A percentile compares a stretch with the other conserved stretches of the same genome.
Conservation (phyloP, 83 land plant species). For the Diphasiastrum complanatum region DNA sequence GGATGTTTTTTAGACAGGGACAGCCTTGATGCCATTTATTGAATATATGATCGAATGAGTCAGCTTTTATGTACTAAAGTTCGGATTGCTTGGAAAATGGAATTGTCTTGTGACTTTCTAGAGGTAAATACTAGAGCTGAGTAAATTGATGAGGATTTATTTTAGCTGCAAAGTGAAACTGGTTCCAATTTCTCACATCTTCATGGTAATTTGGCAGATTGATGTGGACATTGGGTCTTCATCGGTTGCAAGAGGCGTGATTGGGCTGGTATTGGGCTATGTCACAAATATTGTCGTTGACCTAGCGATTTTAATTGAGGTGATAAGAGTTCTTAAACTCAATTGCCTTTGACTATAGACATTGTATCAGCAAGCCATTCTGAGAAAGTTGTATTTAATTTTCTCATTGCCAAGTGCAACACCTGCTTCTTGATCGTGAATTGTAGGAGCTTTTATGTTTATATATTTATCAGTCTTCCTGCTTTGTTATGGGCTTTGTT, state of each 20-base stretch:
- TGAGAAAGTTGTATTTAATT: not conserved
- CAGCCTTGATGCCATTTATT: too few species aligned
- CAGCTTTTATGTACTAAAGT: too few species aligned
- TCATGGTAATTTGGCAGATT: slow-evolving; percentile 79
- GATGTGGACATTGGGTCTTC: slow-evolving; percentile 98
- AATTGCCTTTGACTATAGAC: not conserved
- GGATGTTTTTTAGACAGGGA: too few species aligned
- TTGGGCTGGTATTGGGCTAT: slow-evolving; percentile 85
- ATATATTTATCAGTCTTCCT: too few species aligned
- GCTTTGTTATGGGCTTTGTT: too few species aligned
- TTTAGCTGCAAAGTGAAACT: too few species aligned
- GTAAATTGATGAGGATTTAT: slow-evolving; percentile 1
- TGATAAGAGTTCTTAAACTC: slow-evolving; percentile 12
- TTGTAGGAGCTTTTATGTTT: too few species aligned
- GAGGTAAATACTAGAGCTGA: slow-evolving; percentile 46
- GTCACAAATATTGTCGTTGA: slow-evolving; percentile 87
- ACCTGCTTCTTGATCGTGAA: too few species aligned
- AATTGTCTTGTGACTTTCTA: too few species aligned
- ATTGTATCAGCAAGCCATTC: not conserved
- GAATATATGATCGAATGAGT: too few species aligned
- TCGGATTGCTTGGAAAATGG: too few species aligned
- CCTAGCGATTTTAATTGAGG: slow-evolving; percentile 92
- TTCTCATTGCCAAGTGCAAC: not conserved
- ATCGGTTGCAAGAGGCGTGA: slow-evolving; percentile 82
- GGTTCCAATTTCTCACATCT: too few species aligned